These are phyloP conservation scores for Hemileccinum rubropunctum DNA, from an alignment of 768 basidiomycete genomes.

Conservation along the genomic window DNA sequence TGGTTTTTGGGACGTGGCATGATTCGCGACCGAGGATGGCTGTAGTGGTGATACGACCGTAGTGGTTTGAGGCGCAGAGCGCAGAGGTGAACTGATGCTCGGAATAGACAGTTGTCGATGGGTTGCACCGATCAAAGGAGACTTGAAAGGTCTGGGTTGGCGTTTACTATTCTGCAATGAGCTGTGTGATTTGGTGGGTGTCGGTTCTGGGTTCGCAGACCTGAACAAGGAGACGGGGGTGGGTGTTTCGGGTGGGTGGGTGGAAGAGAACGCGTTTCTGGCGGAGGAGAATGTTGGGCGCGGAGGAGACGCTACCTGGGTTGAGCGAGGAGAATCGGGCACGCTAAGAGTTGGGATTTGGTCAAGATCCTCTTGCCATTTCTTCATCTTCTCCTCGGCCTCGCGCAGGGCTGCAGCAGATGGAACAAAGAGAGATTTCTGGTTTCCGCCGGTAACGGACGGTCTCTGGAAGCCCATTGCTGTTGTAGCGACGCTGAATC, in stretches of 20 bases:
- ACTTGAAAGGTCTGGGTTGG: slow-evolving; percentile 42
- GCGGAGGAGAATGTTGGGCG: slow-evolving; percentile 38
- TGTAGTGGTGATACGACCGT: slow-evolving; percentile 35
- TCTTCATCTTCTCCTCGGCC: slow-evolving; percentile 50
- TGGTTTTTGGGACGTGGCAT: slow-evolving; percentile 14
- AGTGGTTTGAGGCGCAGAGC: slow-evolving; percentile 9
- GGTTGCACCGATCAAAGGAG: slow-evolving; percentile 37
- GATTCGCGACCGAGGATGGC: slow-evolving; percentile 25
- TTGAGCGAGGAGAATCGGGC: slow-evolving; percentile 1
- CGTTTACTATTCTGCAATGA: slow-evolving; percentile 10
- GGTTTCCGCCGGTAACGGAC: background rate
- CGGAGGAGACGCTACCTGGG: slow-evolving; percentile 11
- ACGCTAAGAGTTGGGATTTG: slow-evolving; percentile 22
- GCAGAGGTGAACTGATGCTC: slow-evolving; percentile 24
- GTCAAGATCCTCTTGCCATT: slow-evolving; percentile 43
- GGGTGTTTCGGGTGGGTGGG: slow-evolving; percentile 37
- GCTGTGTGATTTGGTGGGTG: background rate
- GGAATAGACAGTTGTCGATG: slow-evolving; percentile 28
- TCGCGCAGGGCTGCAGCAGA: slow-evolving; percentile 53
- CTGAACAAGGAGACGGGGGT: slow-evolving; percentile 31
- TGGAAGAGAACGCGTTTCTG: slow-evolving; percentile 28
- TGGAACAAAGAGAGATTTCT: slow-evolving; percentile 43
- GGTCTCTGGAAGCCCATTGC: slow-evolving; percentile 21
- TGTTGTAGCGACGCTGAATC: slow-evolving; percentile 39
- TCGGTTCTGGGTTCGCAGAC: slow-evolving; percentile 21